These are phyloP conservation scores for Pseudogymnoascus sp. DNA, from an alignment of 2,329 filamentous ascomycete genomes.

Conservation along the genomic window DNA sequence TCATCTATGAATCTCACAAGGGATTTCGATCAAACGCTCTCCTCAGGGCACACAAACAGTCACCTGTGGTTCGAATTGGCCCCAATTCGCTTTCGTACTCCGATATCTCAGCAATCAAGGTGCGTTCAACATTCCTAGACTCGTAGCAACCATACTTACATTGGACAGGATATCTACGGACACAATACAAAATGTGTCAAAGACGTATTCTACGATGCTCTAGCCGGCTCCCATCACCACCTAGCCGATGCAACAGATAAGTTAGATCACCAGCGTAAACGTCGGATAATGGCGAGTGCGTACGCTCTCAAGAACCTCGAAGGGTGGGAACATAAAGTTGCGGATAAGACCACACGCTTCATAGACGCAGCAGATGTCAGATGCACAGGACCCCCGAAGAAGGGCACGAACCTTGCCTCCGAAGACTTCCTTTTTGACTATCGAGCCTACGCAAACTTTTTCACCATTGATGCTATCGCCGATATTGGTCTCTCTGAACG, in stretches of 20 bases:
- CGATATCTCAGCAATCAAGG: conserved; percentile 35
- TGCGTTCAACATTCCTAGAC: not conserved
- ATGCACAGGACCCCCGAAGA: conserved; percentile 31
- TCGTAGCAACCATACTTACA: too few relatives aligned
- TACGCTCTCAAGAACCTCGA: conserved; percentile 49
- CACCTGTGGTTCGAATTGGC: conserved; percentile 39
- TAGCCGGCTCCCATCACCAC: conserved; percentile 42
- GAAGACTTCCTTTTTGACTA: conserved; percentile 43
- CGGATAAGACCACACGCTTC: conserved; percentile 41
- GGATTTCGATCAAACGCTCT: conserved; percentile 39
- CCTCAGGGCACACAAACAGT: conserved; percentile 37
- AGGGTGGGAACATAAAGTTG: conserved; percentile 48
- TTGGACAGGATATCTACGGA: conserved; percentile 40
- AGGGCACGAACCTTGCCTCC: conserved; percentile 21
- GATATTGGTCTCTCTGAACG: conserved; percentile 47
- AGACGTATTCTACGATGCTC: conserved; percentile 39
- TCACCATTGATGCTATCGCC: conserved; percentile 49
- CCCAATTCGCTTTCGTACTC: conserved; percentile 39
- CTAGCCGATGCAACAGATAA: conserved; percentile 47
- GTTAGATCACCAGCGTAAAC: conserved; percentile 44
- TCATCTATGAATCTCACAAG: conserved; percentile 38
- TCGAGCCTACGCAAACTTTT: conserved; percentile 47
- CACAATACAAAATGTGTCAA: conserved; percentile 45
- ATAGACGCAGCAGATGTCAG: conserved; percentile 37
- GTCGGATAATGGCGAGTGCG: conserved; percentile 42